Conservation (phyloP, 345 rosid species). For the Limnanthes douglasii region DNA sequence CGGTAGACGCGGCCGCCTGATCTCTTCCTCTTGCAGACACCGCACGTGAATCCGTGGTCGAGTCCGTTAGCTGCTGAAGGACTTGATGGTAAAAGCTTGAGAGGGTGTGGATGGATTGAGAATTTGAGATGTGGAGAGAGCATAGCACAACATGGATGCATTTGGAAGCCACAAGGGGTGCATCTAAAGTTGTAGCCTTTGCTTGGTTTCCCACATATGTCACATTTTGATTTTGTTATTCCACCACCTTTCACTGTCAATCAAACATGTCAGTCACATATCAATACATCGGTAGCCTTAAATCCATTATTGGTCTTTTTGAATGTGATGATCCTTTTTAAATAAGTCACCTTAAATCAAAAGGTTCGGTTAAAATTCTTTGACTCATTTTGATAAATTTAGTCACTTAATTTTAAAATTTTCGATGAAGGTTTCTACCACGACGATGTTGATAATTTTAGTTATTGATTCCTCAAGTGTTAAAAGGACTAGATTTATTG, state of each 20-base stretch:
- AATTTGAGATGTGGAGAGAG: conserved; percentile 33
- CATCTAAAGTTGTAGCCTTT: conserved; percentile 63
- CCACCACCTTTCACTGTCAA: conserved; percentile 44
- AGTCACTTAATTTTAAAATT: too few relatives aligned
- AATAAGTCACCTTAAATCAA: background rate
- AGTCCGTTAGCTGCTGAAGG: conserved; percentile 4
- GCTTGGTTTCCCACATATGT: conserved; percentile 42
- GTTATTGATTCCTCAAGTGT: too few relatives aligned
- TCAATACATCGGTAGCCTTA: too few relatives aligned
- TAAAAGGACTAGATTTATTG: too few relatives aligned
- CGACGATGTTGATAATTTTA: too few relatives aligned
- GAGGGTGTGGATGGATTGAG: conserved; percentile 41
- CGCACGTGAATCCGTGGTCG: conserved; percentile 22
- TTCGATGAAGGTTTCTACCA: background rate
- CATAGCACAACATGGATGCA: conserved; percentile 87
- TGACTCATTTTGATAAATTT: background rate
- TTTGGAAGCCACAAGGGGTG: conserved; percentile 48
- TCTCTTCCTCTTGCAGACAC: conserved; percentile 48
- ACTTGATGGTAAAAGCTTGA: conserved; percentile 24
- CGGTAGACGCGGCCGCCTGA: conserved; percentile 53
- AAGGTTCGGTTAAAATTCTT: background rate
- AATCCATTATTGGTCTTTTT: too few relatives aligned
- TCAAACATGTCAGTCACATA: background rate
- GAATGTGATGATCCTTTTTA: background rate
- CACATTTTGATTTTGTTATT: conserved; percentile 54